Percentiles rank a stretch among this genome's conserved stretches.
These are phyloP conservation scores for Gossypium ekmanianum DNA, from an alignment of 345 rosid species.

Conservation along the genomic window DNA sequence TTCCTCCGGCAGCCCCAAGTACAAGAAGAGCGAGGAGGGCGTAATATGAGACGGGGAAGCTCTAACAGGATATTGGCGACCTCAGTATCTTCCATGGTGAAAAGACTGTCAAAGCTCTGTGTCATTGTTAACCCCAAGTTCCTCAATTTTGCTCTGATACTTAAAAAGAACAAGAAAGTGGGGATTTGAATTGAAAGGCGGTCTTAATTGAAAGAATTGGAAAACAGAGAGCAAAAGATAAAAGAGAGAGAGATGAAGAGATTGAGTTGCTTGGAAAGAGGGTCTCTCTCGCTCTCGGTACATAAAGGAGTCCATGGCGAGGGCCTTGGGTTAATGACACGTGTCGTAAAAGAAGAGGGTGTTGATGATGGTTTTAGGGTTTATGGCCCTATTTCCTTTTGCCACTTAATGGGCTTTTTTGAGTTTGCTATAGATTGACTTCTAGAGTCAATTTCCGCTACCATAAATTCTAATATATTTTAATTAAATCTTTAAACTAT, in stretches of 20 bases:
- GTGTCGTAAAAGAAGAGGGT: neutral
- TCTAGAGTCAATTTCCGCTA: no score
- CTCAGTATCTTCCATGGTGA: constrained; percentile 8
- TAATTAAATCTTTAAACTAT: no score
- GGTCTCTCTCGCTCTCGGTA: neutral
- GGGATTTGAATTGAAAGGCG: no score
- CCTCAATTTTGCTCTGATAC: no score
- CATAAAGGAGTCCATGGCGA: neutral
- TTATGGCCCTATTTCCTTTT: neutral
- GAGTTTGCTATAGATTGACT: no score
- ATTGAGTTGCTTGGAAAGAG: neutral
- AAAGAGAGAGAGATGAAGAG: neutral
- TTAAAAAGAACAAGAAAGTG: no score
- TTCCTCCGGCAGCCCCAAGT: constrained; percentile 30
- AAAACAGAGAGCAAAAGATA: neutral
- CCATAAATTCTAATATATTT: no score
- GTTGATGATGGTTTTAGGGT: neutral
- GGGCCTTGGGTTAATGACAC: neutral
- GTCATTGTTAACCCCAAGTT: neutral
- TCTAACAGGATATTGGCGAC: constrained; percentile 26
- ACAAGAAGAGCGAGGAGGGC: neutral
- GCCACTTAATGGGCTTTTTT: neutral
- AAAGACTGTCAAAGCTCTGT: neutral
- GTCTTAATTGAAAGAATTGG: neutral
- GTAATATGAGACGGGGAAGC: constrained; percentile 19